Evolutionary conservation across 371 early-diverging fungal genomes (phyloP).

Genomic region (Mucor sp.): DNA sequence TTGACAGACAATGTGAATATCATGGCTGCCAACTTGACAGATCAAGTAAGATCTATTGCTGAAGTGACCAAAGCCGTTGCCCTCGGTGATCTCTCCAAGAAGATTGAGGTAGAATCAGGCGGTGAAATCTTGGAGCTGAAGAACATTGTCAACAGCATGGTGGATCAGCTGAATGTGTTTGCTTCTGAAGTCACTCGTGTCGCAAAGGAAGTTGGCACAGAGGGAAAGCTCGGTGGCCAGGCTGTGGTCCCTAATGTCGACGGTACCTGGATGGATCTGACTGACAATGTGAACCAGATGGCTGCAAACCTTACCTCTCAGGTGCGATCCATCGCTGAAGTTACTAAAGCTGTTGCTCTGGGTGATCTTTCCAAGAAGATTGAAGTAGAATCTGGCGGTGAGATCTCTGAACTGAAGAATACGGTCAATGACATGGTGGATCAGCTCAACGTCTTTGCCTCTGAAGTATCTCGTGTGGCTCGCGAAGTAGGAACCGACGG

Average conservation of each 20-base stretch:
- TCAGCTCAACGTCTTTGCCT: slow-evolving; percentile 21
- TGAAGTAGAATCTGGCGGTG: slow-evolving; percentile 24
- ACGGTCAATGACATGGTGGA: slow-evolving; percentile 29
- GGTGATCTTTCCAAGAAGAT: slow-evolving; percentile 54
- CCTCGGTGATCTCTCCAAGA: slow-evolving; percentile 59
- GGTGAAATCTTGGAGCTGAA: slow-evolving; percentile 36
- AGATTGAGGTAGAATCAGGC: slow-evolving; percentile 49
- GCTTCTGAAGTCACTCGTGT: slow-evolving; percentile 66
- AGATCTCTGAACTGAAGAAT: slow-evolving; percentile 23
- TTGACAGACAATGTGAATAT: slow-evolving; percentile 61
- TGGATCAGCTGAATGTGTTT: slow-evolving; percentile 35
- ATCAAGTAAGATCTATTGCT: slow-evolving; percentile 62
- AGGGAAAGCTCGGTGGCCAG: slow-evolving; percentile 34
- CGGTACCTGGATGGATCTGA: too few species aligned
- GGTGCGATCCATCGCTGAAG: slow-evolving; percentile 59
- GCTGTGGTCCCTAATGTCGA: too few species aligned
- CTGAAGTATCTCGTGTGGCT: slow-evolving; percentile 24
- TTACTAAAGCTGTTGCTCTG: slow-evolving; percentile 59
- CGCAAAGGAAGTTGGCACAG: slow-evolving; percentile 65
- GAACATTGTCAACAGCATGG: slow-evolving; percentile 35
- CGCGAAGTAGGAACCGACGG: slow-evolving; percentile 28
- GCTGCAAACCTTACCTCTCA: slow-evolving; percentile 62
- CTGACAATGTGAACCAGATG: slow-evolving; percentile 66
- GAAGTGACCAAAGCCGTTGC: slow-evolving; percentile 64
- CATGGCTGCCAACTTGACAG: slow-evolving; percentile 58